Conservation (phyloP, 139 green algal species). For the Pedinophyceae sp. region DNA sequence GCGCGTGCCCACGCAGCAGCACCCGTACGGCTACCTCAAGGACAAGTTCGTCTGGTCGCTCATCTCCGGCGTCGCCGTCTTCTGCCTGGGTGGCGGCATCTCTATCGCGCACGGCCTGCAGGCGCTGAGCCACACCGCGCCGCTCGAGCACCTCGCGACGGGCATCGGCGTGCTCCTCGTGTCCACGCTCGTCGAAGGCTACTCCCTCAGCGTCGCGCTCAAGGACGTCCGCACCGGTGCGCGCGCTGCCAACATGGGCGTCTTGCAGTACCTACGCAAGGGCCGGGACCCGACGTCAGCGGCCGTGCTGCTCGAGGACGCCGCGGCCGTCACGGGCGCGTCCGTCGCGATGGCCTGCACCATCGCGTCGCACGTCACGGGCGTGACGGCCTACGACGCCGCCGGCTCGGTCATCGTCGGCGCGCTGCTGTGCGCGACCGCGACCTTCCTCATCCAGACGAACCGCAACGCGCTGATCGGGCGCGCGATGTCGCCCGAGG, state of each 20-base stretch:
- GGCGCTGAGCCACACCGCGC: neutral
- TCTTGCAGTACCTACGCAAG: conserved; percentile 35
- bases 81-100: conserved; percentile 75
- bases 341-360: conserved; percentile 7
- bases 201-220: conserved; percentile 58
- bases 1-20: conserved; percentile 19
- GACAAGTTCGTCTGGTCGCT: conserved; percentile 85
- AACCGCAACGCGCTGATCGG: conserved; percentile 75
- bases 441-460: conserved; percentile 61
- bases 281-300: conserved; percentile 70
- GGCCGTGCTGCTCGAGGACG: conserved; percentile 79
- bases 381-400: conserved; percentile 61
- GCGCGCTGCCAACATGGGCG: neutral
- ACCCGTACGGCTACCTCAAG: conserved; percentile 78
- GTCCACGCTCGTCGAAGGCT: conserved; percentile 55
- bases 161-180: conserved; percentile 39
- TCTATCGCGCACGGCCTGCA: conserved; percentile 56
- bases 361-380: conserved; percentile 22
- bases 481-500: conserved; percentile 32
- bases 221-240: conserved; percentile 17
- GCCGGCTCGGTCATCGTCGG: conserved; percentile 67
- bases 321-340: conserved; percentile 54
- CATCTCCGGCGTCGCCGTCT: conserved; percentile 80
- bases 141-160: conserved; percentile 22
- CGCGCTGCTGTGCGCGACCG: conserved; percentile 58